phyloP scores from a whole-genome alignment of 441 rosid genomes.

The Gossypium laxum region DNA sequence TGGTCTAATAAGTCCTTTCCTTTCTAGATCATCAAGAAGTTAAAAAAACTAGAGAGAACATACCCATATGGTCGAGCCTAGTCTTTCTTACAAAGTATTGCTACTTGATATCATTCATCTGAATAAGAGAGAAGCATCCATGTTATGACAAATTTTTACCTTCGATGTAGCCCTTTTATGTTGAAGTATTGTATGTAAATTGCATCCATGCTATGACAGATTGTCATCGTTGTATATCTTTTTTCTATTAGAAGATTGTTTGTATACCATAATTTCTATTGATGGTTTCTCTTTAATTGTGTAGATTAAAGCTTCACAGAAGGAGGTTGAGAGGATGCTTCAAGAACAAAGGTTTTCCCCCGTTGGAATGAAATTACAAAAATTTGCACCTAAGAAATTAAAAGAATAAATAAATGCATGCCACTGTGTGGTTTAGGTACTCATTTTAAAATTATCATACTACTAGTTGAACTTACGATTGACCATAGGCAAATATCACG shows the following conservation, averaged over 20 bases:
- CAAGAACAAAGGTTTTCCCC: constrained; percentile 56
- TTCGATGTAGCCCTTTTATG: background rate
- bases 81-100: background rate
- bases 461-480: background rate
- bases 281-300: constrained; percentile 1
- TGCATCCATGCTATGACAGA: background rate
- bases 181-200: background rate
- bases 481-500: background rate
- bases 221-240: background rate
- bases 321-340: constrained; percentile 59
- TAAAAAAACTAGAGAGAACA: background rate
- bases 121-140: background rate
- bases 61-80: background rate
- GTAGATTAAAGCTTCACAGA: constrained; percentile 59
- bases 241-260: background rate
- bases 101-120: background rate
- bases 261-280: background rate
- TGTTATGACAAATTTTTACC: background rate
- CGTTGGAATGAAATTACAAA: constrained; percentile 5
- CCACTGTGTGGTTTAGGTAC: background rate
- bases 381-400: background rate
- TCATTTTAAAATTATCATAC: background rate
- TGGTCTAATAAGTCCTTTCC: background rate
- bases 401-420: background rate
- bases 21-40: background rate